Base-by-base conservation (phyloP, 768 basidiomycete genomes). In the Tylopilus vinaceipallidus region DNA sequence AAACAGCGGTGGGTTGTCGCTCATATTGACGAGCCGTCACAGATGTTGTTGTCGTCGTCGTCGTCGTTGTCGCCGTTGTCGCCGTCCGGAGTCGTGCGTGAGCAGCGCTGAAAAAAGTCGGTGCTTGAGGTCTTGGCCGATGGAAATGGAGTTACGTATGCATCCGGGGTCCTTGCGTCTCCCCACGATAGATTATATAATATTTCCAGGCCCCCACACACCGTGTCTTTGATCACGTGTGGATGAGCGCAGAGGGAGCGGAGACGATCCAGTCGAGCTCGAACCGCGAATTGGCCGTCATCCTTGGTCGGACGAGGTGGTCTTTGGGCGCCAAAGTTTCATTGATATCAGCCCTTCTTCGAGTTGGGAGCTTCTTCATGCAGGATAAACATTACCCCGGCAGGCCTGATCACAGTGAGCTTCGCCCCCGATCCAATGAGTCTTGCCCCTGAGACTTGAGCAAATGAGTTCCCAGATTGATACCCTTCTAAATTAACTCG, bases 1-100 rank as follows among this genome's bases (percentile, higher is more conserved):
- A 60, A 74, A 81, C 30, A 68, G 55, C 44, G 19, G 53, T 13
- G 17, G n/a, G n/a, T 40, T 49, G 50, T 64, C 66, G 56, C 30
- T 55, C 66, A 68, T 68, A 42, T 55, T 47, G 17, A 54, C 43
- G 55, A 33, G 50, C 58, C 56, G 57, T 58, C 20, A 20, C n/a
- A n/a, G n/a, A 7, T 2, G 45, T 27, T 40, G 11, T 52, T 30
- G 32, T 45, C 13, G 34, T 53, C 29, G 29, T 64, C 26, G 45
- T 51, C 43, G 52, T 52, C n/a, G 46, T 60, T 41, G 54, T 42
- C 3, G 38, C 17, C 20, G 50, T 53, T 19, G 24, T 35, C 26
- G 32, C 51, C 20, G 36, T 46, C 37, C 43, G 37, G 34, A 26
- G 34, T 39, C 45, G 41, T 11, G 29, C 50, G 33, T 26, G 58